Conservation (phyloP, 208 protist species). For the Angomonas ambiguus region DNA sequence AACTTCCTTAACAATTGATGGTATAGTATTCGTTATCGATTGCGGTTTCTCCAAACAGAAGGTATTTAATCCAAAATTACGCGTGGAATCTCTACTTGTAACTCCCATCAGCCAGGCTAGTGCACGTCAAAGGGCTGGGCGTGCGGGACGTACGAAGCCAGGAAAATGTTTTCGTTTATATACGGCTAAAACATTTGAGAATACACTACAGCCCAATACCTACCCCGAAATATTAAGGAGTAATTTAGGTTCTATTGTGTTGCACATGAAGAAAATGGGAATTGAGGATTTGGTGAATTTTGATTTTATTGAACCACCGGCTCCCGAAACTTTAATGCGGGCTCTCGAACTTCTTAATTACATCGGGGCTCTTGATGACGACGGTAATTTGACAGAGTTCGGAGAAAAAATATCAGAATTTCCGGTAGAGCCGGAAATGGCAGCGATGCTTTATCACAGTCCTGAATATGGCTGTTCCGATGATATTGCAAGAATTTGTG, state of each 20-base stretch:
- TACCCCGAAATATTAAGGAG: conserved; percentile 98
- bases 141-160: conserved; percentile 93
- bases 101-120: conserved; percentile 96
- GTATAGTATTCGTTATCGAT: conserved; percentile 98
- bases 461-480: conserved; percentile 94
- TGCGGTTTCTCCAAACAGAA: conserved; percentile 98
- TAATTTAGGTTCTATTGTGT: conserved; percentile 95
- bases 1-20: conserved; percentile 99
- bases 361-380: conserved; percentile 96
- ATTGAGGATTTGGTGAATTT: conserved; percentile 97
- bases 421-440: conserved; percentile 96
- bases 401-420: conserved; percentile 97
- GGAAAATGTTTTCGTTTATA: conserved; percentile 98
- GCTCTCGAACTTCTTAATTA: conserved; percentile 95
- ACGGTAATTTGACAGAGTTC: conserved; percentile 95
- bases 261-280: conserved; percentile 97
- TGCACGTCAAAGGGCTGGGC: conserved; percentile 93
- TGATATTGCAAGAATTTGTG: conserved; percentile 96
- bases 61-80: conserved; percentile 95
- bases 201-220: conserved; percentile 89
- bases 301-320: conserved; percentile 98
- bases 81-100: conserved; percentile 97
- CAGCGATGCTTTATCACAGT: conserved; percentile 95
- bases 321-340: conserved; percentile 91
- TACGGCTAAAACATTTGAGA: conserved; percentile 93